A percentile compares a stretch with the other conserved stretches of the same genome.
These are phyloP conservation scores for Lecanicillium sp. DNA, from an alignment of 2,329 filamentous ascomycete species.

Conservation along the genomic window DNA sequence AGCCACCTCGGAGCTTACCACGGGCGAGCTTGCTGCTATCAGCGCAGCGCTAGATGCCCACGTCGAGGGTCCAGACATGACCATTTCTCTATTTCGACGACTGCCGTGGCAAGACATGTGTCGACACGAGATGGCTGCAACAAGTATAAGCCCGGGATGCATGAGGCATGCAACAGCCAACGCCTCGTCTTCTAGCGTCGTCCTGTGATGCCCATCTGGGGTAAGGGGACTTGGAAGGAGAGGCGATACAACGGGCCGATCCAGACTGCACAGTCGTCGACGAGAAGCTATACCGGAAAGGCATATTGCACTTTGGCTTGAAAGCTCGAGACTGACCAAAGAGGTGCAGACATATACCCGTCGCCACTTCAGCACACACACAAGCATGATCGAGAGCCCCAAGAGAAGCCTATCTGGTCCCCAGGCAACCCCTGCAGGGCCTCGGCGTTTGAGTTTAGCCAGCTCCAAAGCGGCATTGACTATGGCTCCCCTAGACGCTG, in stretches of 20 bases:
- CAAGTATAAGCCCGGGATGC: neutral
- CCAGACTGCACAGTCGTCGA: neutral
- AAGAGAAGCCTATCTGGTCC: too few relatives aligned
- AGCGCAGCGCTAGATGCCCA: neutral
- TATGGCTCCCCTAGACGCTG: too few relatives aligned
- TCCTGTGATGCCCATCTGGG: neutral
- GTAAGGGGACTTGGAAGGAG: constrained; percentile 10
- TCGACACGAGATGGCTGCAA: neutral
- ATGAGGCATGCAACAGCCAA: neutral
- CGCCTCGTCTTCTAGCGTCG: neutral
- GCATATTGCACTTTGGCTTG: neutral
- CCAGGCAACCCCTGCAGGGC: too few relatives aligned
- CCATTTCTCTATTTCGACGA: neutral
- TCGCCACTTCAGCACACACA: too few relatives aligned
- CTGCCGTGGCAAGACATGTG: neutral
- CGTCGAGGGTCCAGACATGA: neutral
- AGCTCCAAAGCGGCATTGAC: too few relatives aligned
- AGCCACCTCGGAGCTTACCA: neutral
- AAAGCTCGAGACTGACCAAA: neutral
- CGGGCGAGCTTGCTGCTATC: neutral
- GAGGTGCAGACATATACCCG: too few relatives aligned
- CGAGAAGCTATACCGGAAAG: neutral
- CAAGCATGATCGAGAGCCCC: too few relatives aligned
- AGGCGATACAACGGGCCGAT: constrained; percentile 10
- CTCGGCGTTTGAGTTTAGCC: too few relatives aligned